phyloP scores from a whole-genome alignment of 2,329 filamentous ascomycete genomes.

The Cytospora leucostoma region DNA sequence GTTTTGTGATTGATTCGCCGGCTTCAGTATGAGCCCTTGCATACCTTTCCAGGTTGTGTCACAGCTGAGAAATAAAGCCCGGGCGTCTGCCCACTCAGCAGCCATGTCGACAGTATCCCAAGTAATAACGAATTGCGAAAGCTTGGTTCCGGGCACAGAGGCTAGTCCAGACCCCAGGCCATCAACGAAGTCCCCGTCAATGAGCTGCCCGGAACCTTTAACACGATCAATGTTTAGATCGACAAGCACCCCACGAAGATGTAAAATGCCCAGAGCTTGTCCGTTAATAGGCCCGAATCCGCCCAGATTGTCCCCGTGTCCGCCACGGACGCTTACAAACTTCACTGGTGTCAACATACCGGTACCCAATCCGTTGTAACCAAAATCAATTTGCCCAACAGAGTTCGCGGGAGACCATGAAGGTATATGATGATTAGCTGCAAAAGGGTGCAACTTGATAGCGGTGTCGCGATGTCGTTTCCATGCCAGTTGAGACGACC shows the following conservation, averaged over 20 bases:
- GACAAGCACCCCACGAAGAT: not conserved
- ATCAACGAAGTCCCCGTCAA: not conserved
- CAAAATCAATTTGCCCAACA: not conserved
- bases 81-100: not conserved
- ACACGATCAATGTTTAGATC: too few species aligned
- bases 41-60: not conserved
- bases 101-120: not conserved
- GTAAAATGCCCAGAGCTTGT: not conserved
- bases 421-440: not conserved
- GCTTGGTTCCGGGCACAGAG: too few species aligned
- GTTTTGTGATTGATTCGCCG: not conserved
- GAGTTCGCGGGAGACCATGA: slow-evolving; percentile 4
- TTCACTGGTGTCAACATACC: too few species aligned
- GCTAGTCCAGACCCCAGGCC: too few species aligned
- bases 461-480: too few species aligned
- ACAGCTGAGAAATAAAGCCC: not conserved
- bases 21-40: not conserved
- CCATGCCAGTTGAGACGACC: too few species aligned
- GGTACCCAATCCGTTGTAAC: not conserved
- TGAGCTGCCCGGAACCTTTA: too few species aligned
- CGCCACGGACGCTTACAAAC: not conserved
- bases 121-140: not conserved
- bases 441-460: not conserved
- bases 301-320: not conserved
- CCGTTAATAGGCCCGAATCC: not conserved